Evolutionary conservation across 768 basidiomycete genomes (phyloP).

Genomic region (Agaricus bisporus): DNA sequence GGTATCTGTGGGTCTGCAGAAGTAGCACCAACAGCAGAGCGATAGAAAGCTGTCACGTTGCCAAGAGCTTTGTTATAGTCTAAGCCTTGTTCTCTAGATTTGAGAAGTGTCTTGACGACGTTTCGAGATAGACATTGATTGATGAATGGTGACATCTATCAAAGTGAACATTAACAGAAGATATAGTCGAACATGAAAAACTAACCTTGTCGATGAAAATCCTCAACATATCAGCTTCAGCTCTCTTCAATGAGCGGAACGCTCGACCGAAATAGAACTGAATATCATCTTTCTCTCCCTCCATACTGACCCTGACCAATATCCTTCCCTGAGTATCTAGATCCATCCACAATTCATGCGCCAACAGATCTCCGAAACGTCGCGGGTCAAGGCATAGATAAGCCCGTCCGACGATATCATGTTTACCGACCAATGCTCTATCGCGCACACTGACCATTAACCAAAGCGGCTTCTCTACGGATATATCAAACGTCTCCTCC

Average conservation of each 20-base stretch:
- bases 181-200: neutral
- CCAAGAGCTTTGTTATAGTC: conserved; percentile 91
- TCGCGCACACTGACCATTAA: conserved; percentile 94
- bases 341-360: conserved; percentile 90
- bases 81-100: conserved; percentile 46
- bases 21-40: conserved; percentile 64
- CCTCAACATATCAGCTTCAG: conserved; percentile 92
- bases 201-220: conserved; percentile 95
- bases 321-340: conserved; percentile 83
- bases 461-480: conserved; percentile 93
- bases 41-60: conserved; percentile 74
- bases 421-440: conserved; percentile 85
- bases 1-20: conserved; percentile 73
- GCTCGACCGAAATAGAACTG: conserved; percentile 96
- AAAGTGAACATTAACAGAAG: neutral
- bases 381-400: conserved; percentile 90
- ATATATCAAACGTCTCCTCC: conserved; percentile 96
- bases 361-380: conserved; percentile 81
- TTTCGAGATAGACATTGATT: conserved; percentile 76
- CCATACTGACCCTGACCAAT: conserved; percentile 90
- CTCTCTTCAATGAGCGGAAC: conserved; percentile 88
- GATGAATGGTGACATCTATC: conserved; percentile 90
- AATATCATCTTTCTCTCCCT: conserved; percentile 97
- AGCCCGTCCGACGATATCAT: conserved; percentile 85
- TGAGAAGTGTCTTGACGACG: conserved; percentile 74